phyloP scores from a whole-genome alignment of 257 asterid species.

The Linderniella brevidens region DNA sequence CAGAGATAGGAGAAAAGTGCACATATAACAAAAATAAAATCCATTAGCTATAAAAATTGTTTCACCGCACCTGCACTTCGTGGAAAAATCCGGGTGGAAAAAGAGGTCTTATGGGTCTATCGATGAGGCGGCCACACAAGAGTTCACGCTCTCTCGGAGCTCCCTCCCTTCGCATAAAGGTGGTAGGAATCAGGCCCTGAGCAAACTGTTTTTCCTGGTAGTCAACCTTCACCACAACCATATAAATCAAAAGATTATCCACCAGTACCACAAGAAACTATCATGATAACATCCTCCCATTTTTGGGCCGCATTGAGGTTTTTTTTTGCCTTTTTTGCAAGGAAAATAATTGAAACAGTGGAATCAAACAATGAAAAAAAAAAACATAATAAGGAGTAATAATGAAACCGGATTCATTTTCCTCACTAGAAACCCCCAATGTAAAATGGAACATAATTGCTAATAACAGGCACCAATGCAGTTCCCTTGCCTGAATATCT shows the following conservation, averaged over 20 bases:
- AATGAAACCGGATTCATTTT: too few species aligned
- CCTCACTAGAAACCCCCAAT: too few species aligned
- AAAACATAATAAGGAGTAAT: too few species aligned
- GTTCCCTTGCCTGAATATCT: too few species aligned
- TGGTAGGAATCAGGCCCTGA: slow-evolving; percentile 74
- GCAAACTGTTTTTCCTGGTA: slow-evolving; percentile 96
- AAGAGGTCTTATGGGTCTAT: slow-evolving; percentile 89
- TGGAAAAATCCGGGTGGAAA: slow-evolving; percentile 90
- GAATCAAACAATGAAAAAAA: too few species aligned
- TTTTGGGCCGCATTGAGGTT: too few species aligned
- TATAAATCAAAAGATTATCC: slow-evolving; percentile 7
- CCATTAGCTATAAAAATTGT: background rate
- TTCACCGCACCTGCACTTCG: slow-evolving; percentile 72
- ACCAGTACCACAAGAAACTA: slow-evolving; percentile 5
- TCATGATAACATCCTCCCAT: too few species aligned
- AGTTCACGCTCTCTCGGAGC: slow-evolving; percentile 98
- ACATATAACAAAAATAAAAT: background rate
- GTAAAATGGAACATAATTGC: too few species aligned
- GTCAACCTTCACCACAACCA: slow-evolving; percentile 48
- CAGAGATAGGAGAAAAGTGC: slow-evolving; percentile 4
- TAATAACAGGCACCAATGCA: too few species aligned
- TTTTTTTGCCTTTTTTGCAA: too few species aligned
- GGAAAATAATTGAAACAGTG: too few species aligned
- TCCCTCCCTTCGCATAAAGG: slow-evolving; percentile 95
- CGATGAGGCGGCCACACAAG: slow-evolving; percentile 85